These are phyloP conservation scores for Podaxis rugospora DNA, from an alignment of 768 basidiomycete genomes.

Conservation along the genomic window DNA sequence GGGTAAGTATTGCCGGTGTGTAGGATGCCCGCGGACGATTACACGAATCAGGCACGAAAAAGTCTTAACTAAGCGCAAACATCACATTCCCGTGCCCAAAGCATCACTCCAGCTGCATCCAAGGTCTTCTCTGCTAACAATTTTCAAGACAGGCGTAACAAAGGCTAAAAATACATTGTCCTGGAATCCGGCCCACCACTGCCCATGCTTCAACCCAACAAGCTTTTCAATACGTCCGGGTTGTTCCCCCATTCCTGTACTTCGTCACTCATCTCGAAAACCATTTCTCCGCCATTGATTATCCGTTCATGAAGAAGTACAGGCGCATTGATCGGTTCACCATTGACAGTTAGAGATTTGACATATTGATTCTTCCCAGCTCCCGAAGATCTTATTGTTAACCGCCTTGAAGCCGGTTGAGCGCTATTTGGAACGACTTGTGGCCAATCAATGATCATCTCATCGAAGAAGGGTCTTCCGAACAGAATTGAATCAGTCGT, in stretches of 20 bases:
- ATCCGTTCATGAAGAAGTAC: slow-evolving; percentile 61
- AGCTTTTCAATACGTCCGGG: slow-evolving; percentile 16
- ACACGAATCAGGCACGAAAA: not conserved
- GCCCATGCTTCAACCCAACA: not conserved
- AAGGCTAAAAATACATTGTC: not conserved
- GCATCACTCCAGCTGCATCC: too few relatives aligned
- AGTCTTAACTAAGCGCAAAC: not conserved
- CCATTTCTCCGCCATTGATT: slow-evolving; percentile 48
- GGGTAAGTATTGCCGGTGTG: not conserved
- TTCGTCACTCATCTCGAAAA: slow-evolving; percentile 60
- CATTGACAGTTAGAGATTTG: slow-evolving; percentile 55
- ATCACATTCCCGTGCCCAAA: not conserved
- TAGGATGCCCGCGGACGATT: not conserved
- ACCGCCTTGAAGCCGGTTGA: slow-evolving; percentile 17
- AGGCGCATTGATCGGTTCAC: slow-evolving; percentile 34
- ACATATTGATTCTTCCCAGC: slow-evolving; percentile 60
- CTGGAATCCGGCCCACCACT: not conserved
- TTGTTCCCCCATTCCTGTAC: slow-evolving; percentile 31
- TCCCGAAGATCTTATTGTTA: slow-evolving; percentile 53
- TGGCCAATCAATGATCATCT: slow-evolving; percentile 54
- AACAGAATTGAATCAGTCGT: not conserved
- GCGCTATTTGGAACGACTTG: slow-evolving; percentile 17
- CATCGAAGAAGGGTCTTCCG: slow-evolving; percentile 44
- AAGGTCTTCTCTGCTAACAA: too few relatives aligned
- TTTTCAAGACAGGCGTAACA: too few relatives aligned